Base-by-base conservation (phyloP, 768 basidiomycete genomes). In the Rhizopogon roseolus region DNA sequence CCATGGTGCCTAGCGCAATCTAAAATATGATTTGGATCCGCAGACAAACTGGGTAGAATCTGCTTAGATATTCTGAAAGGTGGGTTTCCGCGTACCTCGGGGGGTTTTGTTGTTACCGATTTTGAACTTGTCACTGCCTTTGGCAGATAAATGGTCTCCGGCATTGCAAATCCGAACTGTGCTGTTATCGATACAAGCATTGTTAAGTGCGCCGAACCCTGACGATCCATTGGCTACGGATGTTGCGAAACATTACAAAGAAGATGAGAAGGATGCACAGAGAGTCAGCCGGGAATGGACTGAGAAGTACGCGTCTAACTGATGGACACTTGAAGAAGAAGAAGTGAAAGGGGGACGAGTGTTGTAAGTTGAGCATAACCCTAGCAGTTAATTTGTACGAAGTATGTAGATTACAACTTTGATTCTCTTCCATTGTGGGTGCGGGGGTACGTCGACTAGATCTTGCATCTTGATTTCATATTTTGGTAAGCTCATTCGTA, bases 151-250 rank as follows among this genome's bases (percentile, higher is more conserved):
- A 78, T 99, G 97, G 97, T 97, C 94, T 9, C 97, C 97, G 17
- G 97, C 97, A 0, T 79, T 99, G 16, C 97, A 99, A 70, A 99
- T 99, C 73, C 88, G 97, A 61, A 99, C 97, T 1, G 97, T 99
- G 49, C 77, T 99, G 54, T 81, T 99, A 49, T 98, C 96, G 39
- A 81, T 99, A 65, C 97, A 99, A 72, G 97, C 97, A n/a, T 77
- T 99, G 43, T 78, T 99, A 41, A 91, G 88, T 58, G 87, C 97
- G 1, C 97, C 97, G 2, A 99, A 99, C 72, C 97, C 97, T 1
- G 93, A 96, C 63, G 93, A 96, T 65, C 93, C 93, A 5, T 81
- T 96, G 27, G 93, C 93, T 34, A 92, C 93, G 38, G 93, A 96
- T 59, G 91, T 93, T 16, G 97, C 97, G 28, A 95, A 97, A 71